Conservation (phyloP, 306 rosid species). For the Prunus padus region DNA sequence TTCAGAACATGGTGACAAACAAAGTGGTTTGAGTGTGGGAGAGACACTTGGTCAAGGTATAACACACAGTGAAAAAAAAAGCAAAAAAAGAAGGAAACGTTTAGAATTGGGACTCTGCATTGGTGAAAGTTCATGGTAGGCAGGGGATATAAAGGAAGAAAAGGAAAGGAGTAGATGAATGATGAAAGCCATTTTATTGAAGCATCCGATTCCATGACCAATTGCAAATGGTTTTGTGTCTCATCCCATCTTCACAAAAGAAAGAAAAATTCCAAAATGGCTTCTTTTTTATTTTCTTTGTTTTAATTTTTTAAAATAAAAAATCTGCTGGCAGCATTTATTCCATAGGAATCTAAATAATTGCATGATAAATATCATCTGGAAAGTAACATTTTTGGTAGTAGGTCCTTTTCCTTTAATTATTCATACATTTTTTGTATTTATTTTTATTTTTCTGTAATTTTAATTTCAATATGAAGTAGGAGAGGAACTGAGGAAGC, state of each 20-base stretch:
- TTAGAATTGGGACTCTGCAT: conserved; percentile 16
- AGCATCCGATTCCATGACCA: conserved; percentile 72
- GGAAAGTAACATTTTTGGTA: neutral
- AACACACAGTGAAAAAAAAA: neutral
- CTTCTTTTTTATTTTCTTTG: neutral
- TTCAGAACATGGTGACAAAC: neutral
- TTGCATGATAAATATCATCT: conserved; percentile 34
- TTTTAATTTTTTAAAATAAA: neutral
- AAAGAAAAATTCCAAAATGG: no score
- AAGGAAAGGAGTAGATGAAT: conserved; percentile 2
- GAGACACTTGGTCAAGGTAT: neutral
- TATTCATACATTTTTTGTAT: neutral
- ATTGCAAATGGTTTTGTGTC: conserved; percentile 37
- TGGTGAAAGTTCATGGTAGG: conserved; percentile 23
- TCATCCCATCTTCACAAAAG: no score
- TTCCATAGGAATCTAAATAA: conserved; percentile 50
- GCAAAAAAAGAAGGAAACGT: conserved; percentile 2
- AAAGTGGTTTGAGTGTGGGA: neutral
- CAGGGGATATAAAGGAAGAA: conserved; percentile 33
- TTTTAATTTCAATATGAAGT: neutral
- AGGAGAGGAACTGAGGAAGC: conserved; percentile 19
- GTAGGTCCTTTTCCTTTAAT: conserved; percentile 5
- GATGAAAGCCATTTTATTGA: conserved; percentile 29
- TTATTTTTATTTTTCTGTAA: neutral
- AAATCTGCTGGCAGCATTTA: conserved; percentile 44